A percentile compares a stretch with the other conserved stretches of the same genome.
These are phyloP conservation scores for Stenogyne calaminthoides DNA, from an alignment of 305 asterid species.

Conservation along the genomic window DNA sequence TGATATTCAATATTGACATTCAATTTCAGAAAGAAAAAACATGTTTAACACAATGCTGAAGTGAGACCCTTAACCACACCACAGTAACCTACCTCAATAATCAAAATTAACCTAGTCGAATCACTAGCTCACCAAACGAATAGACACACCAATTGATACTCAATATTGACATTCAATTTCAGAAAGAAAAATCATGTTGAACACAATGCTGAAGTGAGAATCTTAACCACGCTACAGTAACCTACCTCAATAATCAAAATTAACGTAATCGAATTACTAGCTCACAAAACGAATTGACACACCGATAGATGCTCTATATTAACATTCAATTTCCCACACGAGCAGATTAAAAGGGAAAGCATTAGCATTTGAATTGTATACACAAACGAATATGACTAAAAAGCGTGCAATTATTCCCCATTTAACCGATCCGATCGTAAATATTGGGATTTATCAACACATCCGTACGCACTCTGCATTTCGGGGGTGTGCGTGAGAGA, in stretches of 20 bases:
- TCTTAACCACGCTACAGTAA: background rate
- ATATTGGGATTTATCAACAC: background rate
- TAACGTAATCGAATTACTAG: conserved; percentile 1
- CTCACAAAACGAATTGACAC: background rate
- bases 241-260: conserved; percentile 4
- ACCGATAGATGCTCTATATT: background rate
- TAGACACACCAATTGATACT: background rate
- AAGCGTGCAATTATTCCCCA: conserved; percentile 15
- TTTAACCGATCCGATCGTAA: conserved; percentile 11
- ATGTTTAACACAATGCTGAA: background rate
- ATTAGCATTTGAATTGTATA: background rate
- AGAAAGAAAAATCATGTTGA: background rate
- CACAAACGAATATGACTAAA: conserved; percentile 9
- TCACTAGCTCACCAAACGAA: conserved; percentile 8
- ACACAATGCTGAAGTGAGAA: conserved; percentile 1
- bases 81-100: background rate
- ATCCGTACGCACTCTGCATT: background rate
- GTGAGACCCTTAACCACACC: background rate
- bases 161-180: background rate
- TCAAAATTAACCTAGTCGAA: background rate
- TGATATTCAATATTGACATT: background rate
- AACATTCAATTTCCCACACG: too few species aligned
- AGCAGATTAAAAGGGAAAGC: background rate
- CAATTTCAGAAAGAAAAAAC: background rate
- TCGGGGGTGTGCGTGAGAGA: too few species aligned